phyloP scores from a whole-genome alignment of 1,284 basidiomycete genomes.

The Mixia osmundae region DNA sequence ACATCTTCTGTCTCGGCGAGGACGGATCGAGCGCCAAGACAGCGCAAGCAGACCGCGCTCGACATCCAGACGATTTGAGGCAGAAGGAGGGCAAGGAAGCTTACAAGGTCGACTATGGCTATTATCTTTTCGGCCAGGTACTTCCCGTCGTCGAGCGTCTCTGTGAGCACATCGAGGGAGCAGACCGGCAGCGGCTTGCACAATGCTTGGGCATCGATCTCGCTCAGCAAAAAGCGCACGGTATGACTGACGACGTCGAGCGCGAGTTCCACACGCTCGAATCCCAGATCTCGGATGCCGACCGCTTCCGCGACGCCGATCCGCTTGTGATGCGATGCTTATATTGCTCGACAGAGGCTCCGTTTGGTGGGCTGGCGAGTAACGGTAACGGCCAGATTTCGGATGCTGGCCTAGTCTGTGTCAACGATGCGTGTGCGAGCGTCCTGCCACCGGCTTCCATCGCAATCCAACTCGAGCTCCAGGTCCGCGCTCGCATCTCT shows the following conservation, averaged over 20 bases:
- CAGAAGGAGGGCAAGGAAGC: no score
- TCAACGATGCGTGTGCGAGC: slow-evolving; percentile 31
- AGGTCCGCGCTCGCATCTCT: slow-evolving; percentile 50
- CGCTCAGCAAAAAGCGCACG: slow-evolving; percentile 19
- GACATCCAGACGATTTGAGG: slow-evolving; percentile 78
- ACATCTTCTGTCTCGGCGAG: slow-evolving; percentile 68
- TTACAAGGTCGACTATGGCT: slow-evolving; percentile 45
- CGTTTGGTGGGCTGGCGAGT: slow-evolving; percentile 42
- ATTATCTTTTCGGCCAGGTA: slow-evolving; percentile 77
- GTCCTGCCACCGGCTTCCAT: slow-evolving; percentile 37
- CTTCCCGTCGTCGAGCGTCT: slow-evolving; percentile 83
- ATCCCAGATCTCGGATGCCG: slow-evolving; percentile 66
- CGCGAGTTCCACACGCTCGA: slow-evolving; percentile 58
- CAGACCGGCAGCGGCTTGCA: slow-evolving; percentile 68
- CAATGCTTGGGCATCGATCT: slow-evolving; percentile 77
- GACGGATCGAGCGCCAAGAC: slow-evolving; percentile 48
- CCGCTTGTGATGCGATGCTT: slow-evolving; percentile 50
- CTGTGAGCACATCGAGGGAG: slow-evolving; percentile 90
- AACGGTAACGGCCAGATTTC: slow-evolving; percentile 26
- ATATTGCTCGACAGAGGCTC: slow-evolving; percentile 36
- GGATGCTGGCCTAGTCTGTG: slow-evolving; percentile 30
- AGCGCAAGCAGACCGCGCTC: slow-evolving; percentile 70
- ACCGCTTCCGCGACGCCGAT: slow-evolving; percentile 54
- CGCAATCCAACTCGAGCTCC: slow-evolving; percentile 59
- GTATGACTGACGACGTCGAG: slow-evolving; percentile 32